A percentile compares a stretch with the other conserved stretches of the same genome.
Evolutionary conservation across 495 filamentous ascomycete genomes (phyloP).

Genomic region (Rhizodiscina lignyota): DNA sequence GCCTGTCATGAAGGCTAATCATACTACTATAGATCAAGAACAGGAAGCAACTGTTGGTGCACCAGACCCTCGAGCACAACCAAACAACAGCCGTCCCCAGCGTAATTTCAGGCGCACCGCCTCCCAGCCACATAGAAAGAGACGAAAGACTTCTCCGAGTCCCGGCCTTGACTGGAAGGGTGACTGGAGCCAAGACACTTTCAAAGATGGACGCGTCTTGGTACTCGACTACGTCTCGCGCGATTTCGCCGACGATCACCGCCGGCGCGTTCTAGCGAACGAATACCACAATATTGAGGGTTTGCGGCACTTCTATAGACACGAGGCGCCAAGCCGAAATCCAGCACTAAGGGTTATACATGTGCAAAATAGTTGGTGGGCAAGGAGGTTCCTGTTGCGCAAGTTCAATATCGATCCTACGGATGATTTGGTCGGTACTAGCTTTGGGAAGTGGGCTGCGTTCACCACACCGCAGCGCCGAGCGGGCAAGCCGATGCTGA

Average conservation of each 20-base stretch:
- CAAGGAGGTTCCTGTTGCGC: slow-evolving; percentile 28
- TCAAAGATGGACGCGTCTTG: slow-evolving; percentile 17
- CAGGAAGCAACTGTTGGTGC: no score
- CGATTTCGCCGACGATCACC: slow-evolving; percentile 10
- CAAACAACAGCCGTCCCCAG: no score
- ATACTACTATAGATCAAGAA: no score
- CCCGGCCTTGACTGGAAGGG: slow-evolving; percentile 13
- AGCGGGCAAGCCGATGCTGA: slow-evolving; percentile 32
- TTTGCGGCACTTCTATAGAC: slow-evolving; percentile 26
- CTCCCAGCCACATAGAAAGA: no score
- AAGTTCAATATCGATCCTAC: slow-evolving; percentile 34
- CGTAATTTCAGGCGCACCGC: no score
- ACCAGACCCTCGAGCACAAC: no score
- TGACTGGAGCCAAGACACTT: slow-evolving; percentile 16
- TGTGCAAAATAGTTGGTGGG: slow-evolving; percentile 38
- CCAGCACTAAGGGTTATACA: slow-evolving; percentile 33
- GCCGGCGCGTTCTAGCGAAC: slow-evolving; percentile 28
- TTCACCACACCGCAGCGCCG: slow-evolving; percentile 28
- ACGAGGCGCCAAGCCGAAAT: slow-evolving; percentile 16
- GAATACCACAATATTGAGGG: slow-evolving; percentile 28
- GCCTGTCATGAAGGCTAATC: no score
- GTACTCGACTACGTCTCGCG: slow-evolving; percentile 17
- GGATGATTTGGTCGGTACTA: slow-evolving; percentile 28
- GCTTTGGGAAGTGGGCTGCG: slow-evolving; percentile 32
- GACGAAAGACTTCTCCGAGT: neutral